Percentiles rank a stretch among this genome's conserved stretches.
Evolutionary conservation across 441 rosid genomes (phyloP).

Genomic region (Adansonia gregorii): DNA sequence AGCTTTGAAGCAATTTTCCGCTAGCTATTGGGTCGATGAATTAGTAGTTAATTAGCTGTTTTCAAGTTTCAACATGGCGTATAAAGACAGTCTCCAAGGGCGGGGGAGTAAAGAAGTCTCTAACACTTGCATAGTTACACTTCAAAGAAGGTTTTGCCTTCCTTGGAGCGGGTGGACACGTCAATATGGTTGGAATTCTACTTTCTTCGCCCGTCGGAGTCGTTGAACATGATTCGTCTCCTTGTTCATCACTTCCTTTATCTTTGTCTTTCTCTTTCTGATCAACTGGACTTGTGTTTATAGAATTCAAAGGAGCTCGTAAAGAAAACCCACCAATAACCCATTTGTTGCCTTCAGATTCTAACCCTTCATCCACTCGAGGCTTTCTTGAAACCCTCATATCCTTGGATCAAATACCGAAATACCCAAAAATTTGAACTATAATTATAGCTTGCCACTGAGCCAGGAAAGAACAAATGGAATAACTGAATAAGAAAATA

Average conservation of each 20-base stretch:
- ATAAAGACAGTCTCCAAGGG: slow-evolving; percentile 78
- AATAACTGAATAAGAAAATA: slow-evolving; percentile 31
- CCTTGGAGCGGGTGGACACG: slow-evolving; percentile 82
- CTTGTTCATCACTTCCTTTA: slow-evolving; percentile 34
- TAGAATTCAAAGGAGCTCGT: slow-evolving; percentile 67
- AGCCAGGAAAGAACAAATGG: slow-evolving; percentile 31
- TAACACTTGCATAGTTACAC: slow-evolving; percentile 48
- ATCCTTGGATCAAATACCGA: slow-evolving; percentile 24
- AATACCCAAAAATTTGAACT: not conserved
- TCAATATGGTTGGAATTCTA: slow-evolving; percentile 51
- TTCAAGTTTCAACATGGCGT: slow-evolving; percentile 46
- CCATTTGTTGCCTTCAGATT: slow-evolving; percentile 59
- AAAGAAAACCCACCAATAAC: slow-evolving; percentile 67
- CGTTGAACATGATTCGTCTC: slow-evolving; percentile 45
- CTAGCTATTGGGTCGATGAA: too few species aligned
- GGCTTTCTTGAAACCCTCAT: slow-evolving; percentile 59
- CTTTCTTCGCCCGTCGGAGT: slow-evolving; percentile 71
- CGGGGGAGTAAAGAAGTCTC: slow-evolving; percentile 76
- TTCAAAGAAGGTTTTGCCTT: slow-evolving; percentile 65
- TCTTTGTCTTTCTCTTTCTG: slow-evolving; percentile 35
- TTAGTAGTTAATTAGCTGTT: too few species aligned
- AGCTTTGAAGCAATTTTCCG: too few species aligned
- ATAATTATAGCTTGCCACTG: not conserved
- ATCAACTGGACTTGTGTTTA: slow-evolving; percentile 41
- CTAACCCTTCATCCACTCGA: slow-evolving; percentile 56